phyloP scores from a whole-genome alignment of 192 early-diverging fungal species.

The Oehlia diaphana region DNA sequence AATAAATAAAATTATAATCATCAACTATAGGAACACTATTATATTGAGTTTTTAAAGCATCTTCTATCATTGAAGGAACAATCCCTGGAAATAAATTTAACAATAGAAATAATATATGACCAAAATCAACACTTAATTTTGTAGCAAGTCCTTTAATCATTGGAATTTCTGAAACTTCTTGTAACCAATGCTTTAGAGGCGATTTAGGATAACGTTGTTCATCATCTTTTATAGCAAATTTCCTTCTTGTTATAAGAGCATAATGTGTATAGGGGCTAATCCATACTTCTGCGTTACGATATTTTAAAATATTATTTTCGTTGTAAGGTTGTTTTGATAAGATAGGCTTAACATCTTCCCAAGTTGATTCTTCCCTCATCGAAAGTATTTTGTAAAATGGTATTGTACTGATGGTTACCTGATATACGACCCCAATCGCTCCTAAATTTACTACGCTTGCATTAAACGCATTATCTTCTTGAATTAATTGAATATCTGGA shows the following conservation, averaged over 20 bases:
- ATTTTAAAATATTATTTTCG: neutral
- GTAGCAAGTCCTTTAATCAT: neutral
- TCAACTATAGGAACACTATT: neutral
- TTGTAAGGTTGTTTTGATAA: neutral
- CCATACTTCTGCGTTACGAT: neutral
- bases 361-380: neutral
- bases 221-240: neutral
- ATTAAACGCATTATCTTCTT: neutral
- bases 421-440: neutral
- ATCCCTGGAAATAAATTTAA: neutral
- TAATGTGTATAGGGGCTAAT: conserved; percentile 8
- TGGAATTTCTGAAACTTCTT: neutral
- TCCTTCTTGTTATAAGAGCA: neutral
- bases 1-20: conserved; percentile 8
- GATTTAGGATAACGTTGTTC: neutral
- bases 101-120: neutral
- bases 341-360: neutral
- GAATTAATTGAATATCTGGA: neutral
- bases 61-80: neutral
- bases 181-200: neutral
- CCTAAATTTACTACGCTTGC: conserved; percentile 7
- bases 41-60: conserved; percentile 3
- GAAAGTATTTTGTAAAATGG: neutral
- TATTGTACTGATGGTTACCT: neutral
- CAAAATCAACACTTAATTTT: neutral